These are phyloP conservation scores for Polychaeton citri DNA, from an alignment of 2,329 filamentous ascomycete species.

Conservation along the genomic window DNA sequence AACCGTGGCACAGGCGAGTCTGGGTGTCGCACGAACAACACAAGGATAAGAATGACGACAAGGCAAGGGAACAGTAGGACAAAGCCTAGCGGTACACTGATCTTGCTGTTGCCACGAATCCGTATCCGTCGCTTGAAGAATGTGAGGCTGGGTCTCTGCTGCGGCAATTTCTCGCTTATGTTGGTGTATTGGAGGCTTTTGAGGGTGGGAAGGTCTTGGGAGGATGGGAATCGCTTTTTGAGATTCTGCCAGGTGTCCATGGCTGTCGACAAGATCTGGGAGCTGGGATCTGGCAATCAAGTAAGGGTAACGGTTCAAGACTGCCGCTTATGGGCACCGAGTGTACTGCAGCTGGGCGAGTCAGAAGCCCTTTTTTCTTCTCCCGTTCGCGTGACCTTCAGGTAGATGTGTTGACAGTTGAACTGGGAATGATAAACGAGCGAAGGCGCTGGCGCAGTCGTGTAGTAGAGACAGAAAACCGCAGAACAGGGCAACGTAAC, in stretches of 20 bases:
- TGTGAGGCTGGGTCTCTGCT: slow-evolving; percentile 45
- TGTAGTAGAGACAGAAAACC: too few species aligned
- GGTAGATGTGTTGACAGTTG: too few species aligned
- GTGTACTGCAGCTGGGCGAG: too few species aligned
- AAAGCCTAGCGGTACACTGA: slow-evolving; percentile 84
- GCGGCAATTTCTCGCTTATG: slow-evolving; percentile 22
- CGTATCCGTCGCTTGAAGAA: slow-evolving; percentile 81
- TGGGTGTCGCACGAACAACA: slow-evolving; percentile 81
- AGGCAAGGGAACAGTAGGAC: slow-evolving; percentile 87
- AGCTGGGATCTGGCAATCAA: too few species aligned
- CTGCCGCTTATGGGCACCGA: too few species aligned
- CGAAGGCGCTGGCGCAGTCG: too few species aligned
- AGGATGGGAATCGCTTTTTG: slow-evolving; percentile 31
- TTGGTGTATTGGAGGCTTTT: slow-evolving; percentile 24
- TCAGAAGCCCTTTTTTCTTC: too few species aligned
- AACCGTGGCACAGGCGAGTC: slow-evolving; percentile 68
- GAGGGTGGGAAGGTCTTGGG: slow-evolving; percentile 29
- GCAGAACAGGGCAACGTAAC: too few species aligned
- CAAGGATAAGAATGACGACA: slow-evolving; percentile 77
- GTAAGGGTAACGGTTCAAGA: too few species aligned
- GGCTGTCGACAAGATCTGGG: too few species aligned
- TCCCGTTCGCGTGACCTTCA: too few species aligned
- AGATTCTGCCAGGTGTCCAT: slow-evolving; percentile 33
- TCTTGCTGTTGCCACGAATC: slow-evolving; percentile 77
- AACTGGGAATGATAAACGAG: too few species aligned